Conservation (phyloP, 805 yeast genomes). For the Candida namnaoensis region DNA sequence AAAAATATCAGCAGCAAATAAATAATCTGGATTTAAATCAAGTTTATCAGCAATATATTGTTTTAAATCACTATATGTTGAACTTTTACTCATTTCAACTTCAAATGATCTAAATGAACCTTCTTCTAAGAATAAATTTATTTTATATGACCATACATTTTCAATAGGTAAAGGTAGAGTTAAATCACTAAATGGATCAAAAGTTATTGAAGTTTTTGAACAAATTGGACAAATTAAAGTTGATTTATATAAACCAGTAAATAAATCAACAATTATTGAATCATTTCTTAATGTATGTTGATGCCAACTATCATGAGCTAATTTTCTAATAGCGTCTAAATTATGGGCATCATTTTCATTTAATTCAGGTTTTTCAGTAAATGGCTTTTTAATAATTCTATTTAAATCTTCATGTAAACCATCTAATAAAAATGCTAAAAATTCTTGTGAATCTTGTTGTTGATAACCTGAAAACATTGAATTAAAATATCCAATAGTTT, state of each 20-base stretch:
- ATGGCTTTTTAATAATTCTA: constrained; percentile 74
- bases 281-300: constrained; percentile 75
- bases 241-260: constrained; percentile 86
- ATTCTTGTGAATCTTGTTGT: constrained; percentile 94
- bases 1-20: constrained; percentile 56
- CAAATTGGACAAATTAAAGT: constrained; percentile 87
- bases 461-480: constrained; percentile 71
- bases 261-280: constrained; percentile 76
- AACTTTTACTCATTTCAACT: constrained; percentile 61
- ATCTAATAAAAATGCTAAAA: constrained; percentile 79
- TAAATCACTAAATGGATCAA: constrained; percentile 88
- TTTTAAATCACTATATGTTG: constrained; percentile 58
- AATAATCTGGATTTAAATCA: constrained; percentile 23
- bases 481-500: constrained; percentile 70
- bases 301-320: constrained; percentile 76
- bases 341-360: constrained; percentile 52
- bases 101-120: constrained; percentile 46
- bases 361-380: constrained; percentile 80
- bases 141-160: constrained; percentile 59
- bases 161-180: constrained; percentile 83
- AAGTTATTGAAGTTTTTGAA: constrained; percentile 70
- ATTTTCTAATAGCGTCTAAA: constrained; percentile 37
- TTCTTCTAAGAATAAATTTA: constrained; percentile 53
- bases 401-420: constrained; percentile 91
- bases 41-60: constrained; percentile 45